A percentile compares a stretch with the other conserved stretches of the same genome.
phyloP scores from a whole-genome alignment of 1,284 basidiomycete genomes.

The Ustilago loliicola region DNA sequence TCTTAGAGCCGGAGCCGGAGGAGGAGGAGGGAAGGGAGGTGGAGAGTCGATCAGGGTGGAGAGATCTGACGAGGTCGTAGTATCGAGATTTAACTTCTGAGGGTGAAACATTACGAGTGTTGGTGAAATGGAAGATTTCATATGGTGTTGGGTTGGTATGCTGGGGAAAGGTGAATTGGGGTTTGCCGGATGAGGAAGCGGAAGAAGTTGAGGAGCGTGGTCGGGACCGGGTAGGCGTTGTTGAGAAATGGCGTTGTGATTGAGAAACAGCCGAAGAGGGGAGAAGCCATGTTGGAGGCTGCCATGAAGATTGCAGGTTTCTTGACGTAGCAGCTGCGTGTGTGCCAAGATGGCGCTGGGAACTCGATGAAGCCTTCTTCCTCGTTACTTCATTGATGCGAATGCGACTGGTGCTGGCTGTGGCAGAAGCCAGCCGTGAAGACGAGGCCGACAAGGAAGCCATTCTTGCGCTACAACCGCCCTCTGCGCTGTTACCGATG shows the following conservation, averaged over 20 bases:
- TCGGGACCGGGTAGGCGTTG: neutral
- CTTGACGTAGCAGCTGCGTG: neutral
- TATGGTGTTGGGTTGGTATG: constrained; percentile 57
- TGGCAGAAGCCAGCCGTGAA: constrained; percentile 2
- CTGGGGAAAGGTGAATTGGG: constrained; percentile 18
- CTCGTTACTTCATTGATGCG: neutral
- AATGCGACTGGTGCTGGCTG: neutral
- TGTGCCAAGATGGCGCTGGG: neutral
- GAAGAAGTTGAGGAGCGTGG: neutral
- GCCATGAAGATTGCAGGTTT: neutral
- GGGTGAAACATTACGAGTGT: constrained; percentile 23
- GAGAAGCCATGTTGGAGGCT: constrained; percentile 12
- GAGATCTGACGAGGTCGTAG: constrained; percentile 63
- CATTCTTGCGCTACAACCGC: neutral
- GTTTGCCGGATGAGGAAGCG: neutral
- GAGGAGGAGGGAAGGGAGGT: constrained; percentile 3
- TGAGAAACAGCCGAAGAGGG: neutral
- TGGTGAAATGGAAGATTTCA: constrained; percentile 65
- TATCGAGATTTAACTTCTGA: constrained; percentile 63
- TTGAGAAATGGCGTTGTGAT: neutral
- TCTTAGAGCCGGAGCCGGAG: neutral
- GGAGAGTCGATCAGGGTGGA: constrained; percentile 60
- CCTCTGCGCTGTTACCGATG: too few relatives aligned
- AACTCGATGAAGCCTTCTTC: neutral
- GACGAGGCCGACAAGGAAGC: neutral